Percentiles rank a stretch among this genome's conserved stretches.
phyloP scores from a whole-genome alignment of 139 green algal species.

The Limnomonas spitsbergensis region DNA sequence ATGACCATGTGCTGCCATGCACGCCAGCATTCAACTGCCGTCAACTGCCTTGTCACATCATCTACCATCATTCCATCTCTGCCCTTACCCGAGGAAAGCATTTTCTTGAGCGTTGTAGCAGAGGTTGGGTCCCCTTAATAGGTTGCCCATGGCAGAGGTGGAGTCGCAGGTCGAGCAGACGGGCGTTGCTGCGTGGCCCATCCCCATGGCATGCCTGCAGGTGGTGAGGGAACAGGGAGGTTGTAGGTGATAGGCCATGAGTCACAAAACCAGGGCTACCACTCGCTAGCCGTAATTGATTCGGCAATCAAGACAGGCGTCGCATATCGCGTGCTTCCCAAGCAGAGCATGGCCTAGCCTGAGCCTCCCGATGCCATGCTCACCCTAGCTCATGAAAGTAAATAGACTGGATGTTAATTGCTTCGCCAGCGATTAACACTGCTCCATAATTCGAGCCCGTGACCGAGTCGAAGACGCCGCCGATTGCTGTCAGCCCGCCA shows the following conservation, averaged over 20 bases:
- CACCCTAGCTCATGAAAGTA: conserved; percentile 1
- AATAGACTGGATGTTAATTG: not conserved
- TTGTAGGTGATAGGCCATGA: not conserved
- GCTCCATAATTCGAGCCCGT: not conserved
- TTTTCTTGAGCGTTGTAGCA: not conserved
- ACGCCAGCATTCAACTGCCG: too few relatives aligned
- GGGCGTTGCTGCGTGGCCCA: not conserved
- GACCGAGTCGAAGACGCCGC: not conserved
- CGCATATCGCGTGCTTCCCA: too few relatives aligned
- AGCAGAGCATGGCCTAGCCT: not conserved
- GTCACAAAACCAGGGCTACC: too few relatives aligned
- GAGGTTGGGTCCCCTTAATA: not conserved
- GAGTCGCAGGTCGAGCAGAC: not conserved
- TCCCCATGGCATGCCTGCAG: conserved; percentile 1
- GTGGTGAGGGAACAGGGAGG: not conserved
- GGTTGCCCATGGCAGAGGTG: not conserved
- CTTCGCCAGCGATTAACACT: not conserved
- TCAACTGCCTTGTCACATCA: too few relatives aligned
- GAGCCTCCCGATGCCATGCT: not conserved
- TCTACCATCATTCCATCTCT: too few relatives aligned
- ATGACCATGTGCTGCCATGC: too few relatives aligned
- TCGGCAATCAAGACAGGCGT: too few relatives aligned
- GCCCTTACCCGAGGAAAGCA: not conserved
- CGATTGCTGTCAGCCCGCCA: not conserved
- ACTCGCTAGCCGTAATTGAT: too few relatives aligned